Conservation (phyloP, 192 early-diverging fungal genomes). For the Backusella circina region DNA sequence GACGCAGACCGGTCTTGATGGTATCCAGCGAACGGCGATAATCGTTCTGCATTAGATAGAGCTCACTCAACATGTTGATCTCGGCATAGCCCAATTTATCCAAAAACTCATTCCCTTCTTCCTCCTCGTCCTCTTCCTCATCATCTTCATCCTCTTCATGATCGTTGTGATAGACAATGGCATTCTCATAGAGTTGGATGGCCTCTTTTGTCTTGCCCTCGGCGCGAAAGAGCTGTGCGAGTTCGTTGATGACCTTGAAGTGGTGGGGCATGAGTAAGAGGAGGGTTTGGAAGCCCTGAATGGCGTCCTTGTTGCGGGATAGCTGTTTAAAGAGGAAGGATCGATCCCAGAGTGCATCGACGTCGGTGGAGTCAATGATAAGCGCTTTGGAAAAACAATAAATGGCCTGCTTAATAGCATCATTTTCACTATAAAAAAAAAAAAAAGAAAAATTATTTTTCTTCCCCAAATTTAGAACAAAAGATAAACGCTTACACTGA, state of each 20-base stretch:
- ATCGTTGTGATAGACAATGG: constrained; percentile 40
- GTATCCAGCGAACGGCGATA: constrained; percentile 68
- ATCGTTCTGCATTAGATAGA: constrained; percentile 77
- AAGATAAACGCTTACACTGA: constrained; percentile 48
- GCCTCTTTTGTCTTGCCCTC: constrained; percentile 57
- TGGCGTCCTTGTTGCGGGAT: constrained; percentile 48
- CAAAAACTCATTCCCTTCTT: constrained; percentile 31
- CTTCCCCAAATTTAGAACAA: too few relatives aligned
- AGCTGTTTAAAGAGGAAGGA: constrained; percentile 59
- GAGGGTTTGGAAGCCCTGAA: constrained; percentile 54
- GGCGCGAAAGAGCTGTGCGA: constrained; percentile 54
- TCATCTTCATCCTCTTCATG: constrained; percentile 37
- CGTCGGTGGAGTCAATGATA: constrained; percentile 57
- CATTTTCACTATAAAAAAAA: constrained; percentile 42
- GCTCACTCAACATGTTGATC: constrained; percentile 81
- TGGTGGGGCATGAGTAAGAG: constrained; percentile 61
- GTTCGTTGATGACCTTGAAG: constrained; percentile 60
- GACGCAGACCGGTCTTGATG: constrained; percentile 67
- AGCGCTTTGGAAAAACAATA: constrained; percentile 79
- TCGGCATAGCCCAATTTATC: constrained; percentile 74
- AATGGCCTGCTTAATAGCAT: constrained; percentile 72
- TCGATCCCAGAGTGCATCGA: constrained; percentile 67
- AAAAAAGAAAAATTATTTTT: neutral
- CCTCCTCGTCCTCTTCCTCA: constrained; percentile 38
- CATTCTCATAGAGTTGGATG: constrained; percentile 53